Evolutionary conservation across 164 flowering plant genomes (phyloP).

Genomic region (Vitis amurensis): DNA sequence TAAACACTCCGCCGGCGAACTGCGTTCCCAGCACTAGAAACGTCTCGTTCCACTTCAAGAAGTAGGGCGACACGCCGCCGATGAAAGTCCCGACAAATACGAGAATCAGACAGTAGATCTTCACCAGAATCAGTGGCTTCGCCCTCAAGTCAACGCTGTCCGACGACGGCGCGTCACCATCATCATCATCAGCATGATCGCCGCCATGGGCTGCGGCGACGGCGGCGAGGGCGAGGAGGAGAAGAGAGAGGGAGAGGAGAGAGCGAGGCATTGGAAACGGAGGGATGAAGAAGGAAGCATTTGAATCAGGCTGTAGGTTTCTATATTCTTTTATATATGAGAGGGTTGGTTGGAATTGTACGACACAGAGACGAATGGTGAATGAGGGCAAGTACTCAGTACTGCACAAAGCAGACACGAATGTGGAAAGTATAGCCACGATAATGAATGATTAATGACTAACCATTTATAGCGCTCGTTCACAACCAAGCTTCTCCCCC

Average conservation of each 20-base stretch:
- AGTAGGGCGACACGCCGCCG: constrained; percentile 68
- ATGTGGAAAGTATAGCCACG: too few species aligned
- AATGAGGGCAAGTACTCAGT: neutral
- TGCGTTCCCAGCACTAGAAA: constrained; percentile 68
- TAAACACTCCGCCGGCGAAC: constrained; percentile 79
- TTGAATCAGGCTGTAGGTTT: neutral
- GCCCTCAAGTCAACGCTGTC: constrained; percentile 36
- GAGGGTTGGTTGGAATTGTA: too few species aligned
- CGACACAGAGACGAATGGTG: neutral
- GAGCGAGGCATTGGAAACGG: constrained; percentile 5
- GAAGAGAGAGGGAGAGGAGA: constrained; percentile 13
- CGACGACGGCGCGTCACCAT: neutral
- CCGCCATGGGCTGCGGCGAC: constrained; percentile 30
- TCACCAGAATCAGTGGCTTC: constrained; percentile 47
- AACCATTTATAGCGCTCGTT: too few species aligned
- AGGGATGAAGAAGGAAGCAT: neutral
- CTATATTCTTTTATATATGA: neutral
- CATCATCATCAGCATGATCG: constrained; percentile 19
- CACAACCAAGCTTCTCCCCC: too few species aligned
- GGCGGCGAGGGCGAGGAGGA: constrained; percentile 25
- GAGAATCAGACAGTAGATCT: constrained; percentile 58
- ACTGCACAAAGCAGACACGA: neutral
- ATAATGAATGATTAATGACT: too few species aligned
- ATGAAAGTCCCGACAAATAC: constrained; percentile 55
- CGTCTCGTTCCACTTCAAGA: constrained; percentile 67